Percentiles rank a stretch among this genome's conserved stretches.
Evolutionary conservation across 768 basidiomycete species (phyloP).

Genomic region (Trametes sanguinea): DNA sequence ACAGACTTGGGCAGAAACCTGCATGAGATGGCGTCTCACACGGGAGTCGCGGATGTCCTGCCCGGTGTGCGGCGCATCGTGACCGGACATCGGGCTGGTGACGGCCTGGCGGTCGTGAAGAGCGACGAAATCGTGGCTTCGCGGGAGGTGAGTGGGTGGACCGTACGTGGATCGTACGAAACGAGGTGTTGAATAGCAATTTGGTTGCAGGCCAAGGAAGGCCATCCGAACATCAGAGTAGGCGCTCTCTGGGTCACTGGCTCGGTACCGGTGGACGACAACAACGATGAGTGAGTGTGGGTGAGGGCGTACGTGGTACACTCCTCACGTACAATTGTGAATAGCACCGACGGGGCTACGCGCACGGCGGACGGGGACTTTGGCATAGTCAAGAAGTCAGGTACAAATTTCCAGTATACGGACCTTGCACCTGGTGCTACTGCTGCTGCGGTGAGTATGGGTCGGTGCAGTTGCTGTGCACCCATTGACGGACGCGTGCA

Average conservation of each 20-base stretch:
- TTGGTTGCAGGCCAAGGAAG: slow-evolving; percentile 25
- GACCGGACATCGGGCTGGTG: slow-evolving; percentile 44
- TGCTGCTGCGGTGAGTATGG: slow-evolving; percentile 48
- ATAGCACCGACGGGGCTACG: slow-evolving; percentile 45
- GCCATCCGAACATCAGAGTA: slow-evolving; percentile 34
- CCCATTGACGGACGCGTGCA: slow-evolving; percentile 33
- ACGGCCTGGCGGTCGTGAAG: slow-evolving; percentile 45
- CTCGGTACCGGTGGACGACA: slow-evolving; percentile 55
- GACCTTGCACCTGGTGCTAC: slow-evolving; percentile 55
- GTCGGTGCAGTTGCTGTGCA: neutral
- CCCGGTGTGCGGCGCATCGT: slow-evolving; percentile 48
- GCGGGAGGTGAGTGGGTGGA: slow-evolving; percentile 25
- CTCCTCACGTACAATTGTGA: neutral
- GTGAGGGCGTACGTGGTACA: neutral
- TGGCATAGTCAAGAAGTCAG: slow-evolving; percentile 45
- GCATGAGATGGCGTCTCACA: no score
- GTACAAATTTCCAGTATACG: slow-evolving; percentile 52
- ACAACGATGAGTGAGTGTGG: slow-evolving; percentile 44
- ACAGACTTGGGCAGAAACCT: no score
- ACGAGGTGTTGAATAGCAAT: neutral
- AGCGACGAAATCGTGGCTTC: slow-evolving; percentile 35
- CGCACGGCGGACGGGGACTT: slow-evolving; percentile 42
- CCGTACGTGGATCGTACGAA: neutral
- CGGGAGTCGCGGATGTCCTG: no score
- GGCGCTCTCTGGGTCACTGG: slow-evolving; percentile 52